Percentiles rank a stretch among this genome's conserved stretches.
Evolutionary conservation across 2,329 filamentous ascomycete species (phyloP).

Genomic region (Aspergillus costaricaensis): DNA sequence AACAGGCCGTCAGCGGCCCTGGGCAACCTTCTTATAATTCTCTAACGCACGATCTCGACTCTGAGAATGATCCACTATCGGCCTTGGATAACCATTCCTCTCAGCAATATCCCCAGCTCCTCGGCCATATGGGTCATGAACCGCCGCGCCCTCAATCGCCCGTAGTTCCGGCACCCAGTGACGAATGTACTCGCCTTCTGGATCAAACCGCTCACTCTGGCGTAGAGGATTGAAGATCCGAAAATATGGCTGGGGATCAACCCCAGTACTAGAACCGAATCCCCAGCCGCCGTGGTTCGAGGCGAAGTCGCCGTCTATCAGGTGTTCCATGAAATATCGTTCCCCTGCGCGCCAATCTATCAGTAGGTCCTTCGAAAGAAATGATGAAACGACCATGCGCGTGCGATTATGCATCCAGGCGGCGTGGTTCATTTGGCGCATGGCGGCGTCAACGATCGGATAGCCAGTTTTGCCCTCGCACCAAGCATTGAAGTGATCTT

Average conservation of each 20-base stretch:
- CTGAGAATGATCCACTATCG: constrained; percentile 73
- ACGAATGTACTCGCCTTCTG: constrained; percentile 75
- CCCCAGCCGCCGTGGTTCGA: constrained; percentile 75
- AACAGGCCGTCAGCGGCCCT: constrained; percentile 6
- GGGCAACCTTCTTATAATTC: constrained; percentile 66
- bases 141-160: constrained; percentile 63
- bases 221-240: constrained; percentile 83
- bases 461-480: constrained; percentile 72
- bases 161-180: constrained; percentile 78
- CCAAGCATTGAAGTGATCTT: constrained; percentile 71
- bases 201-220: constrained; percentile 85
- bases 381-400: constrained; percentile 81
- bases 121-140: constrained; percentile 78
- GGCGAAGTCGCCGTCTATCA: constrained; percentile 78
- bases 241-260: constrained; percentile 88
- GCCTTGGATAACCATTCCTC: constrained; percentile 70
- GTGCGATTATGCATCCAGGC: constrained; percentile 85
- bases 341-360: constrained; percentile 85
- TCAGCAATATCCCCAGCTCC: constrained; percentile 61
- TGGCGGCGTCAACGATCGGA: constrained; percentile 82
- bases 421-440: constrained; percentile 70
- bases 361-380: constrained; percentile 76
- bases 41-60: constrained; percentile 67
- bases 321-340: constrained; percentile 76
- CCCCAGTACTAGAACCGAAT: constrained; percentile 67